phyloP scores from a whole-genome alignment of 495 filamentous ascomycete species.

The Podospora didyma region DNA sequence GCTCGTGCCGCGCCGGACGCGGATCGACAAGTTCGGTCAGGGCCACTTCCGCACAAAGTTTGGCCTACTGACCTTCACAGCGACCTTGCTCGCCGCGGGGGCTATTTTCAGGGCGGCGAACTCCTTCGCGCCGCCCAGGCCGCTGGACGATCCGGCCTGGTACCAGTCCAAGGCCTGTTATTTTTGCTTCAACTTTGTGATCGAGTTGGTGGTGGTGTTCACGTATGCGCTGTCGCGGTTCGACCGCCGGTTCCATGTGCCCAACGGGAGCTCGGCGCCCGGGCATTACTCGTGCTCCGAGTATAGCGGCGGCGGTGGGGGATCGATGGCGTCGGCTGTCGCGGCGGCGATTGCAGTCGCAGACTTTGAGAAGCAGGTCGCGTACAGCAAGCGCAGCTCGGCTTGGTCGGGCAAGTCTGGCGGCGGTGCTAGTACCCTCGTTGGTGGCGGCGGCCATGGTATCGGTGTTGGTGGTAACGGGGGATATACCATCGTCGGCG shows the following conservation, averaged over 20 bases:
- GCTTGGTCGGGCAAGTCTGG: not conserved
- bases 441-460: not conserved
- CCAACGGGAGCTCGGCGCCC: conserved; percentile 40
- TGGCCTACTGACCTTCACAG: conserved; percentile 52
- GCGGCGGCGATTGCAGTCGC: conserved; percentile 1
- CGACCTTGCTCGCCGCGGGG: conserved; percentile 60
- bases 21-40: conserved; percentile 65
- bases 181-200: conserved; percentile 72
- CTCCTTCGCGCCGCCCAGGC: conserved; percentile 48
- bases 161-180: conserved; percentile 69
- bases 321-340: not conserved
- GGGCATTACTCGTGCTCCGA: conserved; percentile 33
- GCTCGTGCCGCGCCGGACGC: conserved; percentile 47
- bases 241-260: conserved; percentile 72
- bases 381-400: conserved; percentile 3
- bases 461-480: no score
- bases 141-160: conserved; percentile 54
- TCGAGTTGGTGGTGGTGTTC: conserved; percentile 66
- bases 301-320: not conserved
- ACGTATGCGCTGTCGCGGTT: conserved; percentile 62
- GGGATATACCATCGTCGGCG: no score
- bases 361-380: conserved; percentile 8
- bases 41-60: conserved; percentile 65
- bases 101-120: conserved; percentile 64
- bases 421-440: not conserved